A percentile compares a stretch with the other conserved stretches of the same genome.
Evolutionary conservation across 2,329 filamentous ascomycete species (phyloP).

Genomic region (Colletotrichum caudatum): DNA sequence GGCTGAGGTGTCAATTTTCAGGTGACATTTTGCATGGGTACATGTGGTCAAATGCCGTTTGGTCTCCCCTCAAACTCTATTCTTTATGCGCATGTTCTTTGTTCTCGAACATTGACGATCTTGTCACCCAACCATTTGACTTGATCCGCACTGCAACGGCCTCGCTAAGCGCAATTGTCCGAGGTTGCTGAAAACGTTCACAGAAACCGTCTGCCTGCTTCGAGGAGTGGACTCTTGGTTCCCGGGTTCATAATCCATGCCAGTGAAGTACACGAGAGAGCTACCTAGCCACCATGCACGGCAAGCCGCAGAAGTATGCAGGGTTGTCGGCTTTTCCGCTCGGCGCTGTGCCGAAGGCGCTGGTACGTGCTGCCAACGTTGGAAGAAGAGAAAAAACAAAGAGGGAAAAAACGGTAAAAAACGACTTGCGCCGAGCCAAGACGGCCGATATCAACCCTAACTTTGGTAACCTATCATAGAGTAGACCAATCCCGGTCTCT

Average conservation of each 20-base stretch:
- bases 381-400: background rate
- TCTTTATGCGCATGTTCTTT: background rate
- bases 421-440: conserved; percentile 8
- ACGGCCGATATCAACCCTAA: conserved; percentile 15
- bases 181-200: background rate
- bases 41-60: background rate
- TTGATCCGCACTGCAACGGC: background rate
- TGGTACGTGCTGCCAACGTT: conserved; percentile 2
- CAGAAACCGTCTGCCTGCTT: background rate
- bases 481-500: background rate
- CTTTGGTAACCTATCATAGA: conserved; percentile 15
- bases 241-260: background rate
- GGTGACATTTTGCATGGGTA: background rate
- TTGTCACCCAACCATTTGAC: background rate
- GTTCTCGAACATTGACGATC: background rate
- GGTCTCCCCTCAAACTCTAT: no score
- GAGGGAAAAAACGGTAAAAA: background rate
- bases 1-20: no score
- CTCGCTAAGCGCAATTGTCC: background rate
- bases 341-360: conserved; percentile 30
- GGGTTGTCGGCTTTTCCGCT: background rate
- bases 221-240: background rate
- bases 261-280: background rate
- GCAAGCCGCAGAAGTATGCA: background rate
- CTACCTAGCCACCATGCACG: no score